Evolutionary conservation across 352 stramenopile genomes (phyloP), one percentile per base, ranked within the genome.

Genomic region (Elongisporangium prolatum): DNA sequence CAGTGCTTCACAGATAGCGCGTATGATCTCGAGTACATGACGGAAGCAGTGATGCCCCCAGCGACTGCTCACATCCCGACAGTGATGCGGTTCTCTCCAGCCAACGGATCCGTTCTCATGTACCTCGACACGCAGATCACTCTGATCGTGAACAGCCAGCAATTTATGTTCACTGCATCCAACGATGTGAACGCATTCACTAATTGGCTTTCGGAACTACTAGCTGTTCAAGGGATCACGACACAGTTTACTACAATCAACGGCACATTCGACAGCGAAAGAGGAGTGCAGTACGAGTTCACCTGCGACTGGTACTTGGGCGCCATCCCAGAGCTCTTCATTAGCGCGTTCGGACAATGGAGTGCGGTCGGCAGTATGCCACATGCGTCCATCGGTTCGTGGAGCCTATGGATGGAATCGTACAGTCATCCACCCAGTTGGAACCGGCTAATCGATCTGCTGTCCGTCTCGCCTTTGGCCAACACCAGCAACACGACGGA

Each of bases 11-110:
- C 54, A 25, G 24, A 17, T 2, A 48, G 28, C 21, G 0, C n/a
- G 14, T 59, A 28, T 22, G 54, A 59, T 16, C 22, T 59, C 44
- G 13, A 16, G 6, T 59, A 59, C 54, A 59, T 59, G 54, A 48
- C n/a, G 4, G 54, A 52, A 9, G 54, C 54, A 16, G 47, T 20
- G 17, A 28, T 21, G 4, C 44, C 25, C 2, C 54, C 54, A 21
- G 54, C 54, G 9, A 59, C 54, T 1, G 21, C 47, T 2, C 54
- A 59, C 10, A 10, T 28, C 17, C 54, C 54, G 25, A 59, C 54
- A 5, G 37, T 34, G 9, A 13, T 59, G 2, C 44, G n/a, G 13
- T 59, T 53, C 47, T 25, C 17, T 11, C 54, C 54, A 13, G 40
- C 18, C 8, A 34, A 5, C 3, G 22, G 51, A 4, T 4, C 4